Evolutionary conservation across 495 filamentous ascomycete species (phyloP), one percentile per base, ranked within the genome.

Genomic region (Neurospora sp.): DNA sequence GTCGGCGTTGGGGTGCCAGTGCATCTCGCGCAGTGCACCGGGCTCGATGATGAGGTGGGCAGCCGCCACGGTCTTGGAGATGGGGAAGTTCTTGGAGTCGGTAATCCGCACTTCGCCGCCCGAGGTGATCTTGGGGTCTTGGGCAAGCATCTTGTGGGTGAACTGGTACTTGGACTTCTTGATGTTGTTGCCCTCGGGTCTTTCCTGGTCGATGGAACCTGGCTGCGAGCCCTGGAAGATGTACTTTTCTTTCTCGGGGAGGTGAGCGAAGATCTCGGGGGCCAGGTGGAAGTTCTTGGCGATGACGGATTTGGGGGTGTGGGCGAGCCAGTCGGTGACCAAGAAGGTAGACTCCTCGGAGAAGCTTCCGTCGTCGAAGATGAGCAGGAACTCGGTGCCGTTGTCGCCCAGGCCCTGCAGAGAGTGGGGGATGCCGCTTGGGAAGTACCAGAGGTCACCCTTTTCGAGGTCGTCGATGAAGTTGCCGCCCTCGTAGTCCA

Each of bases 391-490:
- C 77, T 92, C 91, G 31, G 88, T 91, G 37, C 90, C 91, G 74
- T 91, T 89, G 9, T 85, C 81, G 71, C 86, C 81, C 0, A 93
- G 82, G 5, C 89, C 91, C 72, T 93, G 91, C 7, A 93, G 84
- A 0, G 88, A 90, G 79, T 93, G 90, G 3, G 90, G 90, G 48
- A 91, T 86, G 12, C 91, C 91, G 37, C 86, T 85, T n/a, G 90
- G 90, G 80, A 91, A 93, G 76, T 92, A 93, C 91, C 90, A 93
- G 3, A 92, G 81, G 77, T 93, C 90, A 16, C 91, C 91, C 71
- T 87, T 87, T 72, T 87, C 83, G n/a, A 92, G 81, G 76, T 91
- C 90, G 73, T 91, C 90, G 71, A 91, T 87, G 76, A 91, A 91
- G 75, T 85, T 89, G 35, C 86, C 90, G 9, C 90, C 90, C 70